Evolutionary conservation across 192 early-diverging fungal genomes (phyloP), one percentile per base, ranked within the genome.

Genomic region (Coemansia guatemalensis): DNA sequence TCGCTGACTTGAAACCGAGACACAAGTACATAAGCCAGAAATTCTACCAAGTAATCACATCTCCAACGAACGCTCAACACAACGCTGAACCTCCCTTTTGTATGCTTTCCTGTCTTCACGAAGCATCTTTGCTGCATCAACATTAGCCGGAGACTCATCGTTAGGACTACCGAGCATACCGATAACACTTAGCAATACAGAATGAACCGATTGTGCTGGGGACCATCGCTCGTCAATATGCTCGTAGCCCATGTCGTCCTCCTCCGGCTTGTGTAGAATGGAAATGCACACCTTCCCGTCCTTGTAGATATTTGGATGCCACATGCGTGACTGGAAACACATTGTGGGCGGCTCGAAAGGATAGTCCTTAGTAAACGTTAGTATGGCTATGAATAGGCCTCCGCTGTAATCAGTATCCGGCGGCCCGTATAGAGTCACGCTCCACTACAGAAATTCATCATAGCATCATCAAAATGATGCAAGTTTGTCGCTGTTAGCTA

Each of bases 151-250:
- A 23, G 90, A 92, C 62, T 99, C 93, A 71, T 93, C 92, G 78
- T 99, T 99, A 22, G 96, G 96, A 32, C 83, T 84, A 26, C 87
- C 89, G 14, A 99, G 83, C 94, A 99, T 95, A 32, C 89, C 88
- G 24, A 96, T 90, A 14, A 99, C 93, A 59, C 88, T 90, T 23
- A 97, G 53, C 27, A 97, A 72, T 57, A 99, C 95, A 11, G 93
- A 90, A 74, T 97, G 93, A 30, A 97, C 94, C 2, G 93, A 94
- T 82, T 96, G 95, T 21, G 95, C 89, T n/a, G 96, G 94, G 22
- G 86, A 84, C 96, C 96, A 99, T 62, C 96, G 86, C 71, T 99
- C 96, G 35, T 82, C 82, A 3, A 94, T 87, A 53, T 88, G 71
- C 68, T 97, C 95, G 71, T 99, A 99, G 0, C 94, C 94, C 62